Evolutionary conservation across 2,329 filamentous ascomycete genomes (phyloP).

Genomic region (Cytospora schulzeri): DNA sequence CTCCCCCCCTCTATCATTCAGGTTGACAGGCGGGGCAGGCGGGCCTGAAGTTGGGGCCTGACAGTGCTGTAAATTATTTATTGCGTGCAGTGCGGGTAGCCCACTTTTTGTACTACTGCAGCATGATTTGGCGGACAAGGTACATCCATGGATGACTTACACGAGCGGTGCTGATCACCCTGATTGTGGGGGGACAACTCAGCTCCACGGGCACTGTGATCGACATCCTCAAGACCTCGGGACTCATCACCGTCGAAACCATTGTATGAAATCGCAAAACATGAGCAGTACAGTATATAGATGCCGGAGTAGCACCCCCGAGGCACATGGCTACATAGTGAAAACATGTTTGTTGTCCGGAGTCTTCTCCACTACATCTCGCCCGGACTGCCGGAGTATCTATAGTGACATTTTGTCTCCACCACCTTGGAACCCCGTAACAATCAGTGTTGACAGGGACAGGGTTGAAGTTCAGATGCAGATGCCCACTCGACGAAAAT

Average conservation of each 20-base stretch:
- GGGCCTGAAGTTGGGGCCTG: conserved; percentile 13
- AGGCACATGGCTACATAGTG: not conserved
- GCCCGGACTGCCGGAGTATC: not conserved
- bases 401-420: not conserved
- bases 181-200: not conserved
- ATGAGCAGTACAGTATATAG: too few species aligned
- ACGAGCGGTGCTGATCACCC: too few species aligned
- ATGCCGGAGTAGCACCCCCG: not conserved
- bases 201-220: not conserved
- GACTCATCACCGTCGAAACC: not conserved
- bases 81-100: not conserved
- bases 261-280: not conserved
- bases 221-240: not conserved
- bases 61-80: not conserved
- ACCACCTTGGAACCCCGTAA: not conserved
- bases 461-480: too few species aligned
- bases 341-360: not conserved
- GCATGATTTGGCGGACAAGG: conserved; percentile 8
- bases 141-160: not conserved
- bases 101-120: not conserved
- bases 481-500: too few species aligned
- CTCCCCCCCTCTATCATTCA: too few species aligned
- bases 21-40: not conserved
- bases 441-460: not conserved
- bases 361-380: not conserved